phyloP scores from a whole-genome alignment of 2,329 filamentous ascomycete genomes.

The Byssothecium circinans region DNA sequence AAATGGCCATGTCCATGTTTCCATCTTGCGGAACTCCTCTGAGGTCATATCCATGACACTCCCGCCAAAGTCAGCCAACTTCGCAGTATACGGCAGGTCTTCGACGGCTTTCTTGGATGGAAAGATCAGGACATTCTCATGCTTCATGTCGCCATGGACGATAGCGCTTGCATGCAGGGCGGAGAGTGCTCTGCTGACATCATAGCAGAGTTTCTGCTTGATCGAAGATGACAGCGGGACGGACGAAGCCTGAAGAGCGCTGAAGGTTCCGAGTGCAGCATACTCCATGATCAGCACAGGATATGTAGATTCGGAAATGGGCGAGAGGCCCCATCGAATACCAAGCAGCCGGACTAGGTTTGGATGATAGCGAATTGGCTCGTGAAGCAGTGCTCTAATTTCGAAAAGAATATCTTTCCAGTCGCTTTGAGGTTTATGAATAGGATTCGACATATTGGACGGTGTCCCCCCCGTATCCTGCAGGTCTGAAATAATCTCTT shows the following conservation, averaged over 20 bases:
- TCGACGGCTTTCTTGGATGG: background rate
- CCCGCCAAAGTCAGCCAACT: conserved; percentile 13
- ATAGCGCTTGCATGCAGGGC: conserved; percentile 12
- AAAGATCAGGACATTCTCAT: conserved; percentile 16
- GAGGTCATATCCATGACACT: conserved; percentile 12
- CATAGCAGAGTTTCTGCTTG: conserved; percentile 15
- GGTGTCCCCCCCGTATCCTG: background rate
- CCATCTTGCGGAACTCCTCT: conserved; percentile 1
- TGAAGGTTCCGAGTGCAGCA: conserved; percentile 9
- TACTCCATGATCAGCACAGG: conserved; percentile 14
- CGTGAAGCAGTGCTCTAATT: conserved; percentile 8
- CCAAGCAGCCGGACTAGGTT: conserved; percentile 12
- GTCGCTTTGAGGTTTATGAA: conserved; percentile 1
- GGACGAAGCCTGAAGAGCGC: conserved; percentile 7
- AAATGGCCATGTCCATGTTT: conserved; percentile 8
- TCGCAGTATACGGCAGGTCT: conserved; percentile 7
- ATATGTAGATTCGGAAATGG: conserved; percentile 8
- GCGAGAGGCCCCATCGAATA: conserved; percentile 11
- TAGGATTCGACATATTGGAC: background rate
- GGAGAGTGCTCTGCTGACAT: conserved; percentile 8
- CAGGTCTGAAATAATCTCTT: conserved; percentile 8
- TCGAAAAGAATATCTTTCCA: conserved; percentile 14
- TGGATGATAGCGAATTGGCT: conserved; percentile 11
- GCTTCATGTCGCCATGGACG: conserved; percentile 16
- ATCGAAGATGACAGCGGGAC: conserved; percentile 1